Conservation (phyloP, 2,329 filamentous ascomycete species). For the Calonectria ilicicola region DNA sequence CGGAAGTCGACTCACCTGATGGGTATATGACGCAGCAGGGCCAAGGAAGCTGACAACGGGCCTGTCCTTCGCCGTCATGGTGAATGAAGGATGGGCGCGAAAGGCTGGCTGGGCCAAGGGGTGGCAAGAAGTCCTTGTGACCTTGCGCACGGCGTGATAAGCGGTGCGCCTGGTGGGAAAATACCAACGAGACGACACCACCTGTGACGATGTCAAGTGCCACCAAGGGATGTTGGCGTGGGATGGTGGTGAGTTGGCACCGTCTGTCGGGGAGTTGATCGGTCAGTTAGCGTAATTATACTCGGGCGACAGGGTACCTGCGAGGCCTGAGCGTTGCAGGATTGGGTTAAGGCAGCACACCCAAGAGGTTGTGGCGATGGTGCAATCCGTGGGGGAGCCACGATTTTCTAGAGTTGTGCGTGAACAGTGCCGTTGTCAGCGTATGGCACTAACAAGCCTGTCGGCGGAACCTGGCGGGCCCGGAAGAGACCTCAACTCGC, state of each 20-base stretch:
- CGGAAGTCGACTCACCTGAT: conserved; percentile 55
- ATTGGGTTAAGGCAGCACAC: conserved; percentile 27
- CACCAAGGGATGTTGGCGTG: conserved; percentile 22
- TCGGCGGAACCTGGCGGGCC: neutral
- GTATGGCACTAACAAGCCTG: conserved; percentile 33
- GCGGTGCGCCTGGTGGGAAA: neutral
- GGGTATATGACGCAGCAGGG: conserved; percentile 62
- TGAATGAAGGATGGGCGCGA: conserved; percentile 27
- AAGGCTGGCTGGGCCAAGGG: conserved; percentile 12
- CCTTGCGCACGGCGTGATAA: neutral
- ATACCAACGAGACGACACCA: conserved; percentile 1
- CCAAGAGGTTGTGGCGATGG: conserved; percentile 35
- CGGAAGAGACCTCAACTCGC: conserved; percentile 29
- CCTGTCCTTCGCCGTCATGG: conserved; percentile 47
- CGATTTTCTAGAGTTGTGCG: conserved; percentile 40
- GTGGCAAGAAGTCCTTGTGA: neutral
- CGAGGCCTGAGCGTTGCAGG: neutral
- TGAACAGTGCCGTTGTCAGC: conserved; percentile 16
- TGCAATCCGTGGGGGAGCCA: conserved; percentile 39
- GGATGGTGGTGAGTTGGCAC: conserved; percentile 18
- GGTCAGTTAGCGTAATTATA: conserved; percentile 14
- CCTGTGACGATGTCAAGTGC: conserved; percentile 16
- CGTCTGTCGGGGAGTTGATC: conserved; percentile 26
- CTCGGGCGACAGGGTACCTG: conserved; percentile 16
- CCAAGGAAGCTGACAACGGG: conserved; percentile 63